These are phyloP conservation scores for Microcyclospora tardicrescens DNA, from an alignment of 2,329 filamentous ascomycete species.

Conservation along the genomic window DNA sequence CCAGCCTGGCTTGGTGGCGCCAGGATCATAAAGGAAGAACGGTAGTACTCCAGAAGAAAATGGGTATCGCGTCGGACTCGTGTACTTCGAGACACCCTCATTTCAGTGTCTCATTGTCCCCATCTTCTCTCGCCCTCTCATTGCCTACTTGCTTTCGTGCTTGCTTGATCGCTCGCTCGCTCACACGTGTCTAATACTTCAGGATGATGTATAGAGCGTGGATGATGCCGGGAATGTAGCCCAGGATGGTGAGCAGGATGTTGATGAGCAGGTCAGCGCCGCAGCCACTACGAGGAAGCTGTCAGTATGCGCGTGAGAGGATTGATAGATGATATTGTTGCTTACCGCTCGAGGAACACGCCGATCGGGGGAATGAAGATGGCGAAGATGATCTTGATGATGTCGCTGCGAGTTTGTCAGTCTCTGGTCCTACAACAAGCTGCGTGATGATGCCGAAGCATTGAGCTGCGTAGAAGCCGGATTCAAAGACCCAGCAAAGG, in stretches of 20 bases:
- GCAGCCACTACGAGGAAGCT: slow-evolving; percentile 46
- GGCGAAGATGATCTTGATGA: slow-evolving; percentile 77
- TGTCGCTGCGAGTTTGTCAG: slow-evolving; percentile 40
- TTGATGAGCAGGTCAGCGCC: slow-evolving; percentile 82
- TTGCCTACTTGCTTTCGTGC: too few relatives aligned
- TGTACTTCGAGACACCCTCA: too few relatives aligned
- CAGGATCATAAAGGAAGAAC: background rate
- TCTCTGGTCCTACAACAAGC: background rate
- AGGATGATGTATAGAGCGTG: slow-evolving; percentile 90
- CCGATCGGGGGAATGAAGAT: slow-evolving; percentile 79
- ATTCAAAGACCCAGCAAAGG: background rate
- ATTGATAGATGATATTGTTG: too few relatives aligned
- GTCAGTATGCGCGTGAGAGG: too few relatives aligned
- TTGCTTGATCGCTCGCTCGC: background rate
- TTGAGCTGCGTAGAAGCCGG: background rate
- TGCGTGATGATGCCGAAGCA: slow-evolving; percentile 1
- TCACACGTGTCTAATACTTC: slow-evolving; percentile 53
- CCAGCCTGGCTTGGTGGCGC: too few relatives aligned
- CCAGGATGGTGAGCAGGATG: slow-evolving; percentile 67
- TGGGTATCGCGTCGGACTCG: too few relatives aligned
- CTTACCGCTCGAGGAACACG: slow-evolving; percentile 69
- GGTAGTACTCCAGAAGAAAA: background rate
- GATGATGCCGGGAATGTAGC: slow-evolving; percentile 58
- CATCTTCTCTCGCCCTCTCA: too few relatives aligned
- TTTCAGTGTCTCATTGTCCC: too few relatives aligned